Base-by-base conservation (phyloP, 1,139 yeast species). In the Kodamaea derodonti region DNA sequence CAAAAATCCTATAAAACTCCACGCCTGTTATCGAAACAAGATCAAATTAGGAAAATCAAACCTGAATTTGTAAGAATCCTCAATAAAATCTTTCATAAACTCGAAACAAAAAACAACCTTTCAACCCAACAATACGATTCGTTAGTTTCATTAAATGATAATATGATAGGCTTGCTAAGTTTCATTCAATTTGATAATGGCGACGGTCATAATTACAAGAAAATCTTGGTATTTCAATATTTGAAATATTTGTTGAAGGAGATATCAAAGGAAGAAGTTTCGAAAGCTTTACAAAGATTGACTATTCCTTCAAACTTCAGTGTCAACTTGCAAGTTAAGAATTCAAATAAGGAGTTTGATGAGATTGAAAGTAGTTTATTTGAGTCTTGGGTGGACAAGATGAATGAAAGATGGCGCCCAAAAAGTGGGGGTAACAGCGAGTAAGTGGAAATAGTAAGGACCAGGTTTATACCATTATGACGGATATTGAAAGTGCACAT, bases 301-400 rank as follows among this genome's bases (percentile, higher is more conserved):
- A 60, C 67, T 3, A 39, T 69, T 10, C 75, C 75, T 0, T 64
- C 70, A 6, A 59, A 49, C 30, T 49, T 62, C 31, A 47, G 38
- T 13, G 33, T 40, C 8, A 33, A 33, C 12, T 16, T 20, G 13
- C 27, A 33, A 29, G 18, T 34, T 24, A 12, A 30, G 15, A 26
- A 34, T 14, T 25, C 31, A 2, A 32, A 38, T 4, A 35, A 36
- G 23, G 49, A 61, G 27, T 61, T 69, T 49, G 72, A 68, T 41
- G 75, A 69, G 29, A 67, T 69, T n/a, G 75, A 69, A 38, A 48
- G 52, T 26, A 67, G 72, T 40, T 55, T 69, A 25, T 49, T 69
- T 31, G 70, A 63, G 32, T 60, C 72, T 4, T 69, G 75, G 75
- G 54, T 69, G 18, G 66, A 63, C 31, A 61, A 58, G 41, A 66